Evolutionary conservation across 2,329 filamentous ascomycete species (phyloP), one percentile per base, ranked within the genome.

Genomic region (Fusarium euwallaceae): DNA sequence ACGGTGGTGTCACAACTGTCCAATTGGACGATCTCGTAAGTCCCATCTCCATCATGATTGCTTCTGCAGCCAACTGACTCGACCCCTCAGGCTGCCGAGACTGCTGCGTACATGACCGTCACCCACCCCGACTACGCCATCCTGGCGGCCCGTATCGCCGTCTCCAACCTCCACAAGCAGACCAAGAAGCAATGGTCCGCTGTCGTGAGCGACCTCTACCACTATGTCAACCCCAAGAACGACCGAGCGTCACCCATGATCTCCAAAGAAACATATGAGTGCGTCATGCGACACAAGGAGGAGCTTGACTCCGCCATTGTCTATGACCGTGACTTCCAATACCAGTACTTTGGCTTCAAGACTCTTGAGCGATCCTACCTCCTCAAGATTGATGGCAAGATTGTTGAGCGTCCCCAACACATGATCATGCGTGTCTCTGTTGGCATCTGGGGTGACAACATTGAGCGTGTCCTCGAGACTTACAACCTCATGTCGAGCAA

Each of bases 281-380:
- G 92, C 73, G 93, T 99, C 76, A 97, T 98, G 94, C 94, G 93
- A 81, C 95, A 99, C 85, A 95, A 95, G 80, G 97, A 98, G 66
- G 97, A 99, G 86, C 90, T 99, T 67, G 98, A 99, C 88, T 98
- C 96, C 51, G 97, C 97, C 80, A 98, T 99, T 83, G 96, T 99
- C 80, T 99, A 98, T 81, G 97, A 99, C 87, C 94, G 97, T 78
- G 97, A 99, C 84, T 99, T 99, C 90, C 98, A 98, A 90, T 99
- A 99, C 88, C 97, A 99, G 88, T 99, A 97, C 88, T 99, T 99
- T 81, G 97, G 97, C 75, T 99, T 99, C 92, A 99, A 99, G 91
- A 99, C 97, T 9, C 88, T 99, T 43, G 97, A 99, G 88, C 93
- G 97, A 71, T 99, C 97, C 81, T 99, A 99, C 82, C 92, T 99